Base-by-base conservation (phyloP, 805 yeast species). In the Nakazawaea wyomingensis region DNA sequence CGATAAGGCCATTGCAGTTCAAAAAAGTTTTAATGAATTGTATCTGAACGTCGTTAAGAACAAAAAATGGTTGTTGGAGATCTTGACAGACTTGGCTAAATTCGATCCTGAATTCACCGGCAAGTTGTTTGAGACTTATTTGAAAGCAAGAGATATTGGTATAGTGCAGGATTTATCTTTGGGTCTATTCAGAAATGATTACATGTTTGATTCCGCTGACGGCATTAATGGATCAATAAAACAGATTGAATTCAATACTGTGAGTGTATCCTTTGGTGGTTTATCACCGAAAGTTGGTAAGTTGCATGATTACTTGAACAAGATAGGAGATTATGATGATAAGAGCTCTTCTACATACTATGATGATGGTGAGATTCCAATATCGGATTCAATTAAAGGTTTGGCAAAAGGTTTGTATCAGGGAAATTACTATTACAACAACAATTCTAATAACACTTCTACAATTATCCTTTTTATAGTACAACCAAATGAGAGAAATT, bases 241-340 rank as follows among this genome's bases (percentile, higher is more conserved):
- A 57, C 99, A 93, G 62, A 93, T 93, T 40, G 99, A 93, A 61
- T 91, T 91, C 67, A 93, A 93, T 63, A 90, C 99, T 1, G 87
- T 93, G 3, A 85, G 96, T 54, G 96, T 91, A 3, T 90, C 97
- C 1, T 93, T 93, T 66, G 96, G 95, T 17, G 98, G 95, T 0
- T 69, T 93, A 44, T 82, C 96, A 2, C 60, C 88, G 11, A 85
- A 82, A 57, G 91, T 87, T 20, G 85, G 93, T 17, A 69, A 76
- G 50, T 66, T 87, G 44, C 99, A 93, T 61, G 61, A 71, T 17
- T 86, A 74, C 53, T 62, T 84, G 54, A 83, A 85, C 56, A 55
- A 62, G 4, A 55, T 67, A 6, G 89, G 89, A 3, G 60, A 62
- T n/a, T 85, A 85, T 54, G 66, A 66, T 24, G 19, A 47, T 17